Evolutionary conservation across 352 stramenopile genomes (phyloP), one percentile per base, ranked within the genome.

Genomic region (Globisporangium rhizosaccharum): DNA sequence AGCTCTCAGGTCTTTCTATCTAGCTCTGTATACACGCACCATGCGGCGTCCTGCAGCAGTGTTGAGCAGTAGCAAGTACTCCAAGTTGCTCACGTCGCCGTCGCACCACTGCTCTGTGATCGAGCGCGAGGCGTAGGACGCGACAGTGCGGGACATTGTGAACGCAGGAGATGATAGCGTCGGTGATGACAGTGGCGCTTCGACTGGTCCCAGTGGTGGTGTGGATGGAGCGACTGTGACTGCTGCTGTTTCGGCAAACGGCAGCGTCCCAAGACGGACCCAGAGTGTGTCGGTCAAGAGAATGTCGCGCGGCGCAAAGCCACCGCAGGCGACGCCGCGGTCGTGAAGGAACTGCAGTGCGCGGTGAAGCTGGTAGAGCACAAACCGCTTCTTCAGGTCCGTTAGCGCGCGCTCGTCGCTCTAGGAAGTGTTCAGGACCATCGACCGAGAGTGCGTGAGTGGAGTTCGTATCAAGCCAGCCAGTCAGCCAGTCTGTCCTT

Each of bases 1-100:
- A 56, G 15, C 2, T 15, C 41, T 23, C 33, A 39, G 33, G 0
- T 3, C 33, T 1, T 6, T 10, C 33, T 39, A 10, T 10, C 33
- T 39, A 10, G 33, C 28, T 33, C 28, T 33, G 1, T 33, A 26
- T 42, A 23, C 12, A 30, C 62, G 30, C 63, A 86, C 85, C 62
- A 96, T 83, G 17, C 79, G 80, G 44, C 95, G 73, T 12, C 94
- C 94, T 28, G 92, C 91, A 0, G 92, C 93, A 39, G 68, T 71
- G 63, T 98, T 98, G 2, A 98, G 60, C 9, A 74, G 67, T 80
- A 98, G 88, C 14, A 98, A 62, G 62, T 98, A 98, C 51, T 97
- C 93, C 37, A 97, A 94, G 56, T 98, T 98, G 30, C 72, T 91
- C 7, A 98, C 56, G 51, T 92, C 80, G 8, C 94, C 86, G 15